phyloP scores from a whole-genome alignment of 2,329 filamentous ascomycete species.

The Fusarium fracticaudum region DNA sequence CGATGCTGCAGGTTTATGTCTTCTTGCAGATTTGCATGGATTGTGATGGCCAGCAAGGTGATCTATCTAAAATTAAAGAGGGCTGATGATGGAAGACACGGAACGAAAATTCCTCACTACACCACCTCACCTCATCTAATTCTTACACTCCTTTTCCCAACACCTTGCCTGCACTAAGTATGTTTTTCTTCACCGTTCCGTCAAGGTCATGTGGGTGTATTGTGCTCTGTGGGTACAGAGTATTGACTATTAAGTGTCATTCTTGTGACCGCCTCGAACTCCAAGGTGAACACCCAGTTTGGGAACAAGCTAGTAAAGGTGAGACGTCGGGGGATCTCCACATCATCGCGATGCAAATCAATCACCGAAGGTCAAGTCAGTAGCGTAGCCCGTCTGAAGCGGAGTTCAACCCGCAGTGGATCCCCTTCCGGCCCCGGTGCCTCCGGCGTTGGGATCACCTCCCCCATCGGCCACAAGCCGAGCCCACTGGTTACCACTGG shows the following conservation, averaged over 20 bases:
- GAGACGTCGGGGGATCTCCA: constrained; percentile 23
- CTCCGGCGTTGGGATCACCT: constrained; percentile 29
- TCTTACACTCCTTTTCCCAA: not conserved
- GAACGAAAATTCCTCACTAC: not conserved
- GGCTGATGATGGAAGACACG: not conserved
- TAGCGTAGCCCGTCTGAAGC: constrained; percentile 30
- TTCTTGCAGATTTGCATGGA: constrained; percentile 5
- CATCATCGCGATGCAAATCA: constrained; percentile 37
- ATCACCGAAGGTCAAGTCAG: constrained; percentile 35
- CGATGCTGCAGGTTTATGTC: not conserved
- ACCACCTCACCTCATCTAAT: not conserved
- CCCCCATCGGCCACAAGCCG: constrained; percentile 43
- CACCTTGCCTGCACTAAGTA: not conserved
- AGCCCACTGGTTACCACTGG: constrained; percentile 27
- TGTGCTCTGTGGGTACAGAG: constrained; percentile 12
- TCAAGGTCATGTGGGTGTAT: constrained; percentile 17
- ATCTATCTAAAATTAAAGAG: not conserved
- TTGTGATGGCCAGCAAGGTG: not conserved
- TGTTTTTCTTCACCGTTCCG: constrained; percentile 23
- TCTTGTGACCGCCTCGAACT: constrained; percentile 26
- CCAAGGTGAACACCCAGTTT: constrained; percentile 29
- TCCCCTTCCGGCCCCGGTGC: constrained; percentile 33
- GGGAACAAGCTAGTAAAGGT: constrained; percentile 21
- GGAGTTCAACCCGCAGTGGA: constrained; percentile 36
- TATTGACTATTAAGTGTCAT: not conserved